A percentile compares a stretch with the other conserved stretches of the same genome.
phyloP scores from a whole-genome alignment of 352 stramenopile genomes.

The Saprolegnia diclina region DNA sequence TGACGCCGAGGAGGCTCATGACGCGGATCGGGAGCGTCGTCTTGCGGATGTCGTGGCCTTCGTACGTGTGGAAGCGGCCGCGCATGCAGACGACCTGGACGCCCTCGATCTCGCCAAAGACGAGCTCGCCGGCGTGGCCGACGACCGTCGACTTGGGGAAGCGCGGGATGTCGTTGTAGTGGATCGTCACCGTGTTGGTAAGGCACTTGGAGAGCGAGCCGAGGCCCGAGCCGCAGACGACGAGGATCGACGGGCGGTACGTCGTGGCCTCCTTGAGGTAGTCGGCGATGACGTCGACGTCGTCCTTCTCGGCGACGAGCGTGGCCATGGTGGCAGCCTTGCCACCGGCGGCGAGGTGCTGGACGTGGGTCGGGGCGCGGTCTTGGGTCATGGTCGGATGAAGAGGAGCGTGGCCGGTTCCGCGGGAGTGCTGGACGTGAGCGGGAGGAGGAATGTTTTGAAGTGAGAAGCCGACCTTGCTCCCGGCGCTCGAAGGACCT shows the following conservation, averaged over 20 bases:
- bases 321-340: constrained; percentile 17
- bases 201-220: constrained; percentile 88
- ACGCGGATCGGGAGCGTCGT: constrained; percentile 92
- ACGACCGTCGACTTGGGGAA: constrained; percentile 92
- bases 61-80: constrained; percentile 96
- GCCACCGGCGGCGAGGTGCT: constrained; percentile 8
- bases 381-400: constrained; percentile 15
- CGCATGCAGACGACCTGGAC: constrained; percentile 90
- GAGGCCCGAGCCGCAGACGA: constrained; percentile 95
- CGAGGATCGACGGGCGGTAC: constrained; percentile 54
- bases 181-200: constrained; percentile 81
- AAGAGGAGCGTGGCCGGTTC: constrained; percentile 2
- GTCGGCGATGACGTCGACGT: constrained; percentile 72
- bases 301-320: constrained; percentile 32
- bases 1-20: constrained; percentile 93
- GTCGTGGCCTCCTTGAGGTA: constrained; percentile 54
- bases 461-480: constrained; percentile 3
- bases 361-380: constrained; percentile 1
- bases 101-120: constrained; percentile 89
- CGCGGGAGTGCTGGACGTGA: constrained; percentile 9
- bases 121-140: constrained; percentile 92
- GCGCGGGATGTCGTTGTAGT: constrained; percentile 91
- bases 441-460: constrained; percentile 5
- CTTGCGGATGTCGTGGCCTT: constrained; percentile 93
- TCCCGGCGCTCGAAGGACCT: background rate